Percentiles rank a stretch among this genome's conserved stretches.
phyloP scores from a whole-genome alignment of 2,329 filamentous ascomycete genomes.

The Xylariaceae sp. region DNA sequence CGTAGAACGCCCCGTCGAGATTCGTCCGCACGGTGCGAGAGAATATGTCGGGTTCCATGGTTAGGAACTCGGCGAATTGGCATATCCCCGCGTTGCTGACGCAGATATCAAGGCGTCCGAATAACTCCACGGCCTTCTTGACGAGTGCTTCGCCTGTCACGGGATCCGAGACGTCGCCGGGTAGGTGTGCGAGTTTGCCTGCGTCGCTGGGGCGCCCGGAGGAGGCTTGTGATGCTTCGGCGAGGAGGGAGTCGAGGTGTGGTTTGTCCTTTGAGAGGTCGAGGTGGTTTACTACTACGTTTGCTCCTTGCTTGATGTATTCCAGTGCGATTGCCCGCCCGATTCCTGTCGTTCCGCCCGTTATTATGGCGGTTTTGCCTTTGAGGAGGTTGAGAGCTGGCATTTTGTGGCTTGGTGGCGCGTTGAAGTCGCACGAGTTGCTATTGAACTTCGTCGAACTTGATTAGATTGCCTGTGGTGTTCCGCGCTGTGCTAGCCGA shows the following conservation, averaged over 20 bases:
- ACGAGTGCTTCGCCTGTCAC: conserved; percentile 69
- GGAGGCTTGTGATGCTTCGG: conserved; percentile 44
- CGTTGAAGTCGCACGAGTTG: not conserved
- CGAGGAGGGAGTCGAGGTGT: conserved; percentile 51
- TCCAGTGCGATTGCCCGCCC: conserved; percentile 79
- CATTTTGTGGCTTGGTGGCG: conserved; percentile 32
- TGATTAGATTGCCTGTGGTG: no score
- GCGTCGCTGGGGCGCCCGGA: conserved; percentile 39
- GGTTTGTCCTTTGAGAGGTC: conserved; percentile 49
- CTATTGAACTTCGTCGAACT: not conserved
- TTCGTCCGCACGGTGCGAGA: conserved; percentile 72
- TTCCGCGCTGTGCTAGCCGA: no score
- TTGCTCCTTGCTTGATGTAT: conserved; percentile 72
- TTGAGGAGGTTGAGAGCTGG: conserved; percentile 53
- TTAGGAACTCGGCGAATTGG: conserved; percentile 81
- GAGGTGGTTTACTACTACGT: conserved; percentile 77
- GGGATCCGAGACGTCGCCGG: conserved; percentile 74
- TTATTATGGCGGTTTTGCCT: conserved; percentile 80
- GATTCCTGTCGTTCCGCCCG: conserved; percentile 81
- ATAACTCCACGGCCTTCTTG: conserved; percentile 57
- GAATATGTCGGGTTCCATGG: conserved; percentile 67
- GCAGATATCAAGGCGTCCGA: conserved; percentile 66
- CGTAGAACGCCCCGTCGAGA: conserved; percentile 83
- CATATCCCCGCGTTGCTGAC: conserved; percentile 88
- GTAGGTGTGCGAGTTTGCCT: conserved; percentile 60